These are phyloP conservation scores for Ustilago tritici DNA, from an alignment of 1,284 basidiomycete genomes.

Conservation along the genomic window DNA sequence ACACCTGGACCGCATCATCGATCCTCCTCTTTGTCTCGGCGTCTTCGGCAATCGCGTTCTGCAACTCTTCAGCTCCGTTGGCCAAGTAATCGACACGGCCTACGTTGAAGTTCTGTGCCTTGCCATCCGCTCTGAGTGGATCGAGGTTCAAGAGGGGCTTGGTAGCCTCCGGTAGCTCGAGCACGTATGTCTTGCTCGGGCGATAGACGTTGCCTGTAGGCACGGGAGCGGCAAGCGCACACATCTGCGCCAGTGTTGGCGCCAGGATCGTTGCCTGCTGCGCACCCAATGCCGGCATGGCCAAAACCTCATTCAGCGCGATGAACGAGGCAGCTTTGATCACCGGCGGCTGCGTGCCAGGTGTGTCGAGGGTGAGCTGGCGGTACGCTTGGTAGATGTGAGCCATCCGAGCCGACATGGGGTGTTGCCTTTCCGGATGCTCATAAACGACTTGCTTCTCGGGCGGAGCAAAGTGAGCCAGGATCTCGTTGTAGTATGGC, in stretches of 20 bases:
- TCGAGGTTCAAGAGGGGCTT: slow-evolving; percentile 29
- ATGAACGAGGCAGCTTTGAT: slow-evolving; percentile 41
- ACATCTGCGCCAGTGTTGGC: slow-evolving; percentile 34
- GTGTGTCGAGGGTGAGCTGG: slow-evolving; percentile 3
- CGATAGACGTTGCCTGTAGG: slow-evolving; percentile 21
- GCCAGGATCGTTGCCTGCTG: slow-evolving; percentile 43
- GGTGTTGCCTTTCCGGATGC: slow-evolving; percentile 27
- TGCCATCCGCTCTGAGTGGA: slow-evolving; percentile 31
- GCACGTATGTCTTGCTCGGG: slow-evolving; percentile 30
- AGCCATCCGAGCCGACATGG: slow-evolving; percentile 38
- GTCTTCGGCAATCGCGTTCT: slow-evolving; percentile 22
- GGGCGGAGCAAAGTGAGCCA: slow-evolving; percentile 60
- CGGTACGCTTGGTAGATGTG: slow-evolving; percentile 49
- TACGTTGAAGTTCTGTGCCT: slow-evolving; percentile 20
- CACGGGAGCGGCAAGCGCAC: slow-evolving; percentile 1
- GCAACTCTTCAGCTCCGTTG: slow-evolving; percentile 22
- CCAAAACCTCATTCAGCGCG: slow-evolving; percentile 39
- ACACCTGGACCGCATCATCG: slow-evolving; percentile 39
- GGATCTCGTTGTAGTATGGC: slow-evolving; percentile 69
- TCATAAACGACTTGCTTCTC: slow-evolving; percentile 25
- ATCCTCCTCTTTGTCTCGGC: slow-evolving; percentile 33
- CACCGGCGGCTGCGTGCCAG: slow-evolving; percentile 12
- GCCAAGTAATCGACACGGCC: slow-evolving; percentile 20
- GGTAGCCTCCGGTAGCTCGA: slow-evolving; percentile 22
- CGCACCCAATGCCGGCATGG: slow-evolving; percentile 35